A percentile compares a stretch with the other conserved stretches of the same genome.
phyloP scores from a whole-genome alignment of 495 filamentous ascomycete species.

The Neurospora tetrasperma region DNA sequence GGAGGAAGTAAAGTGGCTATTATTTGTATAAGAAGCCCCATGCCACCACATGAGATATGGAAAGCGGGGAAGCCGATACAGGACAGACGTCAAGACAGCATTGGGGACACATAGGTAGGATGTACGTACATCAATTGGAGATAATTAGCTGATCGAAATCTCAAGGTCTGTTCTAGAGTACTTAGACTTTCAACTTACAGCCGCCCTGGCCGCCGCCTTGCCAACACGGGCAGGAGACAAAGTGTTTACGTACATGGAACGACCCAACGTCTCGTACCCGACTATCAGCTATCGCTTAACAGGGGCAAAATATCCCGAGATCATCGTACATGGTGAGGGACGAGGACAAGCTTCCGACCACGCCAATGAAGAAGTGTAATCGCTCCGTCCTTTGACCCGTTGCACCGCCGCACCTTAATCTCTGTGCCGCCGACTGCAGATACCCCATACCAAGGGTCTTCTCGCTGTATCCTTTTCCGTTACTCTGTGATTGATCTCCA shows the following conservation, averaged over 20 bases:
- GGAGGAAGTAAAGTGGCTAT: conserved; percentile 4
- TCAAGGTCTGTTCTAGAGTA: too few relatives aligned
- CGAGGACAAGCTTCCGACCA: not conserved
- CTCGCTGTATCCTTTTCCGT: not conserved
- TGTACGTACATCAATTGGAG: not conserved
- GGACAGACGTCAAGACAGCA: not conserved
- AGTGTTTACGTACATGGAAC: not conserved
- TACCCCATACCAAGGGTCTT: not conserved
- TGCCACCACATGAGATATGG: not conserved
- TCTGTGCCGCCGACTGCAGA: not conserved
- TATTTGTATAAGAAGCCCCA: not conserved
- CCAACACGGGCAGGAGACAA: not conserved
- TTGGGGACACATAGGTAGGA: not conserved
- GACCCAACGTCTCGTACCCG: not conserved
- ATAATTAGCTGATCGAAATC: not conserved
- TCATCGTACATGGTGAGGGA: not conserved
- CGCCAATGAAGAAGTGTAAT: not conserved
- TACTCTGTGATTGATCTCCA: not conserved
- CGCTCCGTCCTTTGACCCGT: not conserved
- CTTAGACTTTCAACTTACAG: not conserved
- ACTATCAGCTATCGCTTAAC: not conserved
- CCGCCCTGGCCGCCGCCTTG: not conserved
- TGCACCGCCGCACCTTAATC: not conserved
- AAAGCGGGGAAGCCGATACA: not conserved
- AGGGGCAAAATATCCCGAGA: not conserved